These are phyloP conservation scores for Phtheirospermum japonicum DNA, from an alignment of 257 asterid species.

Conservation along the genomic window DNA sequence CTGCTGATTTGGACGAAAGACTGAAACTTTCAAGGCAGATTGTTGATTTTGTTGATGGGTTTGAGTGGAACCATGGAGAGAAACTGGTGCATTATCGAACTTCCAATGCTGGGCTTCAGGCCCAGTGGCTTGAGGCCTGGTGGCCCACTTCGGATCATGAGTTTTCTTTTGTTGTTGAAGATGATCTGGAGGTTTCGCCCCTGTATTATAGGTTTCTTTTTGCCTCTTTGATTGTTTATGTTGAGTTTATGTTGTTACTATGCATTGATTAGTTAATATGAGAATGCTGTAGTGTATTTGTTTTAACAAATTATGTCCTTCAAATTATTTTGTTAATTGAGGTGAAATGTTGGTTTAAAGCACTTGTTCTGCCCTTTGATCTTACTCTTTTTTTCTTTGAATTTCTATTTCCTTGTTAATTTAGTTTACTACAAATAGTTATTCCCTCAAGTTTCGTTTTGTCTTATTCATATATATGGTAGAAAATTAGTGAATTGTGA, in stretches of 20 bases:
- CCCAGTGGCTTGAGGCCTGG: constrained; percentile 44
- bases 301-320: not conserved
- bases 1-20: constrained; percentile 43
- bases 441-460: not conserved
- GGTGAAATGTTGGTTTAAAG: not conserved
- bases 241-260: not conserved
- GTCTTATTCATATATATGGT: not conserved
- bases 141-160: constrained; percentile 43
- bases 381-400: too few species aligned
- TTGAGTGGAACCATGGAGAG: constrained; percentile 71
- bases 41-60: constrained; percentile 67
- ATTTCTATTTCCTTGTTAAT: too few species aligned
- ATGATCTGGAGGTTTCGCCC: constrained; percentile 91
- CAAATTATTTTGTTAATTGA: not conserved
- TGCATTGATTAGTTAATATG: not conserved
- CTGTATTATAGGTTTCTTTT: constrained; percentile 61
- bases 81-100: constrained; percentile 41
- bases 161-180: constrained; percentile 80
- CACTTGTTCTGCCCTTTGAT: not conserved
- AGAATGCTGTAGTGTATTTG: not conserved
- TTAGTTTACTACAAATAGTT: not conserved
- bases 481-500: not conserved
- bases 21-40: constrained; percentile 55
- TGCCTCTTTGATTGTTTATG: not conserved
- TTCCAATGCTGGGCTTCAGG: constrained; percentile 41